Conservation (phyloP, 225 moss, liverwort and hornwort genomes). For the Antitrichia curtipendula region DNA sequence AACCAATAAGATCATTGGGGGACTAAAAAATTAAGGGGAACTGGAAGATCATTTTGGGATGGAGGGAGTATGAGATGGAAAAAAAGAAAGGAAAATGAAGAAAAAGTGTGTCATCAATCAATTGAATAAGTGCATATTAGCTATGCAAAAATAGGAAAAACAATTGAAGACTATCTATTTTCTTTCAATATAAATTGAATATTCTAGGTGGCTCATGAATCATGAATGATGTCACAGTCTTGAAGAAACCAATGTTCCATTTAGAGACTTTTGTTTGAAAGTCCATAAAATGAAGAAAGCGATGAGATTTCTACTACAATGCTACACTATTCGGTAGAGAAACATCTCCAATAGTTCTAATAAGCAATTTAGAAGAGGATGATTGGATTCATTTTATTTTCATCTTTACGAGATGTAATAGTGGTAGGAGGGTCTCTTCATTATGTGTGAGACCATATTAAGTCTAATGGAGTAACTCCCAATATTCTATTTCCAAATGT, state of each 20-base stretch:
- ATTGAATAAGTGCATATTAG: background rate
- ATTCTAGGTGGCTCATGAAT: background rate
- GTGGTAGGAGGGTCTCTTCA: accelerated
- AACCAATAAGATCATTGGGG: no score
- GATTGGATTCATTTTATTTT: background rate
- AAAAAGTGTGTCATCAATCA: background rate
- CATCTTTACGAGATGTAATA: background rate
- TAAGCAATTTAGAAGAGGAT: background rate
- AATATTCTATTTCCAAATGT: background rate
- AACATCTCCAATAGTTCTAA: accelerated
- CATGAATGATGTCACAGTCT: no score
- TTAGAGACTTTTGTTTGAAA: background rate
- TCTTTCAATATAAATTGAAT: no score
- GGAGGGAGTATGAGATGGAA: no score
- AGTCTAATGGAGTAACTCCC: background rate
- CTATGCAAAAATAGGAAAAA: accelerated
- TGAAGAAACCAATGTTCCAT: background rate
- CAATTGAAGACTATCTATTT: background rate
- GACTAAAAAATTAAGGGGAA: no score
- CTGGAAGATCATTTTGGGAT: no score
- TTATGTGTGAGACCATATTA: background rate
- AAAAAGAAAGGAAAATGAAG: background rate
- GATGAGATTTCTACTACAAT: background rate
- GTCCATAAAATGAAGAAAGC: background rate
- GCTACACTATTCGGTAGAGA: background rate